Base-by-base conservation (phyloP, 345 rosid genomes). In the Eucalyptus caleyi region DNA sequence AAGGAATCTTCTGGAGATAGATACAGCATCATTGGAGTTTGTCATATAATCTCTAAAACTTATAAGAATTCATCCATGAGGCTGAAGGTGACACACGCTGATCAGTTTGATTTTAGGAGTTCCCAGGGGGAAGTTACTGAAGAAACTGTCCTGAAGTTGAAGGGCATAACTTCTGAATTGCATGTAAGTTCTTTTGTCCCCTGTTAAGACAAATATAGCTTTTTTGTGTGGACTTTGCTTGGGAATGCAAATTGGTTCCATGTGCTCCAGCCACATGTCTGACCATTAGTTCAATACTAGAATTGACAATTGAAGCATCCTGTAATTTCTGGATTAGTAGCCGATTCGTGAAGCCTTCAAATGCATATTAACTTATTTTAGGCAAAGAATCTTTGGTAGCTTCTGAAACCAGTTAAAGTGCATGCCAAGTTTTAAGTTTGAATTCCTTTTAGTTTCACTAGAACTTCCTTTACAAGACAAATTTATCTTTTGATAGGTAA, bases 11-110 rank as follows among this genome's bases (percentile, higher is more conserved):
- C 94, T 12, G 94, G 92, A 16, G 88, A 93, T 72, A 92, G 96
- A 90, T 96, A 89, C 88, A 86, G 45, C 51, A 91, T 94, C 11
- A 40, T 93, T 88, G 95, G 92, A 56, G 93, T 81, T 86, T 93
- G 94, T 92, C 96, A 95, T 89, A 93, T 93, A 10, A 67, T 40
- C 47, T 50, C 92, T 83, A 93, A 89, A 65, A n/a, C 89, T 88
- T 95, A 94, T 91, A 88, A 88, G 72, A 93, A 89, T 89, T 87
- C 92, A 82, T 93, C 94, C 50, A 47, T 92, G 16, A 92, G 89
- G 90, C 94, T 97, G 87, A 94, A 92, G 89, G 93, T 94, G 27
- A 91, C 95, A 91, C 90, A 93, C 34, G 96, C 97, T 12, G 95
- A 95, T 89, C 93, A 95, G 50, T 95, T 89, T 87, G 92, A 93